phyloP scores from a whole-genome alignment of 176 grass and related monocot species.

The Oryza coarctata region DNA sequence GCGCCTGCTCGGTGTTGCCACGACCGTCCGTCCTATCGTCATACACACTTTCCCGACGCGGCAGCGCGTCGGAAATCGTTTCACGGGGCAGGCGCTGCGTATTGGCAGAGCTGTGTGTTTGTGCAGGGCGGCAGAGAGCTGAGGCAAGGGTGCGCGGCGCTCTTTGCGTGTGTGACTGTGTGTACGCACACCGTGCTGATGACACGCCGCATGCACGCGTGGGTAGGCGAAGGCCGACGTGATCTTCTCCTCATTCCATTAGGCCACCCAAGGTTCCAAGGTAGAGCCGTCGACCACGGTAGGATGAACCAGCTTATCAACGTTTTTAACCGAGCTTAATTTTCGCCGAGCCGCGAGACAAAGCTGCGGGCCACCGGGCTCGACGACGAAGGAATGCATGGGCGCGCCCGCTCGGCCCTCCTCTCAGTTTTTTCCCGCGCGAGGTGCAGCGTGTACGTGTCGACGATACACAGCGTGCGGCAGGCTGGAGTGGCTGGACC shows the following conservation, averaged over 20 bases:
- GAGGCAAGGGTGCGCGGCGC: background rate
- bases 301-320: background rate
- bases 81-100: background rate
- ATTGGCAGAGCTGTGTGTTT: background rate
- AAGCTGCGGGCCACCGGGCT: too few relatives aligned
- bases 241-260: background rate
- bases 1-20: constrained; percentile 3
- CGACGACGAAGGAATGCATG: too few relatives aligned
- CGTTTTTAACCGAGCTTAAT: background rate
- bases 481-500: background rate
- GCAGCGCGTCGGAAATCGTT: constrained; percentile 39
- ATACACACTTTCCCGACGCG: background rate
- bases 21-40: constrained; percentile 1
- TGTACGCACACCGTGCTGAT: background rate
- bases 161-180: too few relatives aligned
- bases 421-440: too few relatives aligned
- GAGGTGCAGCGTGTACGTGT: background rate
- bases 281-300: too few relatives aligned
- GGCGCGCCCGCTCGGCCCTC: too few relatives aligned
- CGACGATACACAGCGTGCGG: background rate
- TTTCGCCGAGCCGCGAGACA: background rate
- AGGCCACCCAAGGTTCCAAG: too few relatives aligned
- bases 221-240: too few relatives aligned
- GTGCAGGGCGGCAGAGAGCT: background rate
- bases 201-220: background rate